These are phyloP conservation scores for Emergomyces orientalis DNA, from an alignment of 2,329 filamentous ascomycete species.

Conservation along the genomic window DNA sequence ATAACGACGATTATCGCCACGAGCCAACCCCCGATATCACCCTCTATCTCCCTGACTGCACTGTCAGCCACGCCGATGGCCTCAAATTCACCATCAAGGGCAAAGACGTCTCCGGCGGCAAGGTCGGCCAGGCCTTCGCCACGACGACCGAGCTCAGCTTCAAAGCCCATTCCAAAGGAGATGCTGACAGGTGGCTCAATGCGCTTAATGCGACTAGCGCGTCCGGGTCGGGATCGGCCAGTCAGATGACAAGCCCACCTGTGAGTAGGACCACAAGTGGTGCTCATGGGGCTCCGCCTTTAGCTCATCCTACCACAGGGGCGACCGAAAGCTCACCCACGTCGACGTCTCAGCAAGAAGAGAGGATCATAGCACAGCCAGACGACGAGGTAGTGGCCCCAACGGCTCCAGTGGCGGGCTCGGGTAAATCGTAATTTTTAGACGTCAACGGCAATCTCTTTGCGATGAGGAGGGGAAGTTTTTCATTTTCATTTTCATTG, in stretches of 20 bases:
- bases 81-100: slow-evolving; percentile 92
- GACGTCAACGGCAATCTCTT: too few relatives aligned
- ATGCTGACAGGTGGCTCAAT: slow-evolving; percentile 66
- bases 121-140: slow-evolving; percentile 69
- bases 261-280: slow-evolving; percentile 5
- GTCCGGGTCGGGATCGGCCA: not conserved
- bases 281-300: not conserved
- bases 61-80: slow-evolving; percentile 61
- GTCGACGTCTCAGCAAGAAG: not conserved
- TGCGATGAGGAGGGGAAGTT: not conserved
- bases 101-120: slow-evolving; percentile 73
- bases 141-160: slow-evolving; percentile 73
- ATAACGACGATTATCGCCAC: slow-evolving; percentile 61
- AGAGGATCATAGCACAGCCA: not conserved
- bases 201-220: slow-evolving; percentile 3
- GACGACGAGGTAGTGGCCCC: not conserved
- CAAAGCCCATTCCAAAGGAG: slow-evolving; percentile 72
- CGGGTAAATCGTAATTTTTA: not conserved
- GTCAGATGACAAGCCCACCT: slow-evolving; percentile 2
- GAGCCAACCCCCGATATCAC: slow-evolving; percentile 67
- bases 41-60: slow-evolving; percentile 84
- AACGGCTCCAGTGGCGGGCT: not conserved
- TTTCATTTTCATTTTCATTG: not conserved
- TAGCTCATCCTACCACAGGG: slow-evolving; percentile 1
- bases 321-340: not conserved